Percentiles rank a stretch among this genome's conserved stretches.
Evolutionary conservation across 2,329 filamentous ascomycete genomes (phyloP).

Genomic region (Didymella exigua): DNA sequence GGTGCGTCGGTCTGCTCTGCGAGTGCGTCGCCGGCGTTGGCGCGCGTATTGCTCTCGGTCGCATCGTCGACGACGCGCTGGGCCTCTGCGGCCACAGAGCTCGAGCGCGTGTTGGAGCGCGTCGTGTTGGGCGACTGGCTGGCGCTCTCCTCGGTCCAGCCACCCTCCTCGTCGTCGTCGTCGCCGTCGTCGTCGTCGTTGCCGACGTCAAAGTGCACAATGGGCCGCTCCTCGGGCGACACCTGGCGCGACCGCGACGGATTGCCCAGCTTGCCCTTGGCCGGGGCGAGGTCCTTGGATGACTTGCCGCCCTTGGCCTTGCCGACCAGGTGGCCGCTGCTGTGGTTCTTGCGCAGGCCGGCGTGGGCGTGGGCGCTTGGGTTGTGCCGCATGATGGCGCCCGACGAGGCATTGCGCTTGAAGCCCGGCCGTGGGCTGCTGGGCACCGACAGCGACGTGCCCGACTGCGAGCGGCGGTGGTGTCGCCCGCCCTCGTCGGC

Average conservation of each 20-base stretch:
- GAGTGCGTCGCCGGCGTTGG: constrained; percentile 22
- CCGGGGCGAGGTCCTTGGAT: constrained; percentile 40
- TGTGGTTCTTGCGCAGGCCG: constrained; percentile 50
- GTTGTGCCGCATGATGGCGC: constrained; percentile 43
- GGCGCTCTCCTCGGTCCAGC: constrained; percentile 51
- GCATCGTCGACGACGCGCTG: constrained; percentile 32
- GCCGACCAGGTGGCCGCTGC: constrained; percentile 53
- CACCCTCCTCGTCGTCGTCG: constrained; percentile 43
- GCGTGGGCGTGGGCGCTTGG: constrained; percentile 44
- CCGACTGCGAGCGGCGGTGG: constrained; percentile 48
- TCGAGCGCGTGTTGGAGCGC: constrained; percentile 49
- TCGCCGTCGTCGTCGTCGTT: constrained; percentile 33
- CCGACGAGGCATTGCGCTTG: constrained; percentile 52
- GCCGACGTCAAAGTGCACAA: constrained; percentile 51
- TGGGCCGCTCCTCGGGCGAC: constrained; percentile 45
- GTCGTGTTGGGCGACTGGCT: constrained; percentile 51
- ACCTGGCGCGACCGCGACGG: constrained; percentile 38
- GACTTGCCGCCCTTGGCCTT: constrained; percentile 48
- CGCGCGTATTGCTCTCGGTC: constrained; percentile 27
- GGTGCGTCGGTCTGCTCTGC: not conserved
- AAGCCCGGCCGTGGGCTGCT: constrained; percentile 48
- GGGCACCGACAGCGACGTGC: constrained; percentile 43
- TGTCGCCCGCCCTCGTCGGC: constrained; percentile 41
- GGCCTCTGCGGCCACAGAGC: constrained; percentile 47
- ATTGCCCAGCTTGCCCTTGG: constrained; percentile 39